Conservation (phyloP, 1,284 basidiomycete genomes). For the Sparassis latifolia region DNA sequence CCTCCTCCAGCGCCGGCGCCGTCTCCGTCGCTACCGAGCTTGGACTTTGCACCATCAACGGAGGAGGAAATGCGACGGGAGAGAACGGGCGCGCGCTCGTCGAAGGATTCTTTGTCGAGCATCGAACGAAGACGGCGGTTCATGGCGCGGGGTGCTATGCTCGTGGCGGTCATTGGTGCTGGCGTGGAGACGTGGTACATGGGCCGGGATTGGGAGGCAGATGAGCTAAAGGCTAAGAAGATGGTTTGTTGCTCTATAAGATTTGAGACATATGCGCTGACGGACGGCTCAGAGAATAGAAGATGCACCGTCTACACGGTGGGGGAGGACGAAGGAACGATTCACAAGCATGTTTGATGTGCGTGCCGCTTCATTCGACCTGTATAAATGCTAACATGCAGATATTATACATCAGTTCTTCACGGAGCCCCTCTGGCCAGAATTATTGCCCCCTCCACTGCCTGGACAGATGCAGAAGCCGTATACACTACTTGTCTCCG, state of each 20-base stretch:
- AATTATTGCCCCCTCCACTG: conserved; percentile 85
- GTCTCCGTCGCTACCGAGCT: conserved; percentile 20
- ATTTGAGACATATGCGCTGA: neutral
- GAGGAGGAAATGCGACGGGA: conserved; percentile 15
- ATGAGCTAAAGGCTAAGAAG: conserved; percentile 28
- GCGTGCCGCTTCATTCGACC: conserved; percentile 18
- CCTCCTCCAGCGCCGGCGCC: conserved; percentile 7
- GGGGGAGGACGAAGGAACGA: conserved; percentile 53
- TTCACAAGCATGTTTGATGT: conserved; percentile 62
- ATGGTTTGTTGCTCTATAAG: conserved; percentile 33
- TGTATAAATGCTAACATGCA: neutral
- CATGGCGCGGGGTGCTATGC: conserved; percentile 44
- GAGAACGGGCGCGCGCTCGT: conserved; percentile 66
- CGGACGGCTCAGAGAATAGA: conserved; percentile 38
- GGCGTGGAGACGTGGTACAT: conserved; percentile 32
- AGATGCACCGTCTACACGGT: conserved; percentile 51
- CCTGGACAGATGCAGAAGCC: conserved; percentile 85
- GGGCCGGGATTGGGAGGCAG: conserved; percentile 29
- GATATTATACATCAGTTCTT: conserved; percentile 54
- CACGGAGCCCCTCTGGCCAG: conserved; percentile 88
- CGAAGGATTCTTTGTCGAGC: conserved; percentile 64
- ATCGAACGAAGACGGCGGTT: conserved; percentile 62
- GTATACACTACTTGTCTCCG: conserved; percentile 86
- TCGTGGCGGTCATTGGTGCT: conserved; percentile 41
- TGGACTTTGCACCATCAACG: conserved; percentile 22